These are phyloP conservation scores for Candida tallmaniae DNA, from an alignment of 805 yeast species.

Conservation along the genomic window DNA sequence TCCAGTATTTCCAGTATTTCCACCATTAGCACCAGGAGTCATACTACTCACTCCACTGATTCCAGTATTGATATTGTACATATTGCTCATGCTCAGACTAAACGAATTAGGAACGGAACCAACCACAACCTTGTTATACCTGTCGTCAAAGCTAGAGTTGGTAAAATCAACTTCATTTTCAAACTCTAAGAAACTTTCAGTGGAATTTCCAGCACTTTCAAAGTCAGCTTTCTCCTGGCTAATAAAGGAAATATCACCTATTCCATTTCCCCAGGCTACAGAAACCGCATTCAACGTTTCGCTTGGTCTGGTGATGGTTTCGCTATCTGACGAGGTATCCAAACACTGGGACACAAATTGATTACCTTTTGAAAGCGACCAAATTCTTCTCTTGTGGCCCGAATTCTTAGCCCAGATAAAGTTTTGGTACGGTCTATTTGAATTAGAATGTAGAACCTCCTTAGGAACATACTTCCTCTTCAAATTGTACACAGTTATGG, in stretches of 20 bases:
- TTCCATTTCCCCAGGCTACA: conserved; percentile 54
- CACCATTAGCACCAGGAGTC: too few relatives aligned
- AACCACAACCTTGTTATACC: conserved; percentile 11
- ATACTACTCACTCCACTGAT: too few relatives aligned
- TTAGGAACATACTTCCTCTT: conserved; percentile 70
- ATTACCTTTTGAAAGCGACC: conserved; percentile 40
- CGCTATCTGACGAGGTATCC: conserved; percentile 15
- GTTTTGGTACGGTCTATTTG: conserved; percentile 37
- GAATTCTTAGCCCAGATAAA: conserved; percentile 37
- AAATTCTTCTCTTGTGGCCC: conserved; percentile 20
- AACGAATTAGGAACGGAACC: conserved; percentile 11
- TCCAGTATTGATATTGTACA: too few relatives aligned
- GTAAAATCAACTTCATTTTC: conserved; percentile 9
- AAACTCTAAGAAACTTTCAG: conserved; percentile 11
- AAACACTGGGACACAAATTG: conserved; percentile 32
- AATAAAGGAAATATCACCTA: conserved; percentile 46
- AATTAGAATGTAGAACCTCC: conserved; percentile 54
- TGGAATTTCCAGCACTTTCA: conserved; percentile 16
- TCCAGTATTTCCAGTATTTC: not conserved
- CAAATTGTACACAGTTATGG: conserved; percentile 65
- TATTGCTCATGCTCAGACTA: conserved; percentile 1
- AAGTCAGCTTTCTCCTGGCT: conserved; percentile 46
- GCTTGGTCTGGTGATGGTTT: conserved; percentile 31
- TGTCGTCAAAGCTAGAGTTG: conserved; percentile 8
- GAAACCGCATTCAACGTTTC: conserved; percentile 51